Percentiles rank a stretch among this genome's conserved stretches.
phyloP scores from a whole-genome alignment of 2,329 filamentous ascomycete genomes.

The Aspergillus chevalieri region DNA sequence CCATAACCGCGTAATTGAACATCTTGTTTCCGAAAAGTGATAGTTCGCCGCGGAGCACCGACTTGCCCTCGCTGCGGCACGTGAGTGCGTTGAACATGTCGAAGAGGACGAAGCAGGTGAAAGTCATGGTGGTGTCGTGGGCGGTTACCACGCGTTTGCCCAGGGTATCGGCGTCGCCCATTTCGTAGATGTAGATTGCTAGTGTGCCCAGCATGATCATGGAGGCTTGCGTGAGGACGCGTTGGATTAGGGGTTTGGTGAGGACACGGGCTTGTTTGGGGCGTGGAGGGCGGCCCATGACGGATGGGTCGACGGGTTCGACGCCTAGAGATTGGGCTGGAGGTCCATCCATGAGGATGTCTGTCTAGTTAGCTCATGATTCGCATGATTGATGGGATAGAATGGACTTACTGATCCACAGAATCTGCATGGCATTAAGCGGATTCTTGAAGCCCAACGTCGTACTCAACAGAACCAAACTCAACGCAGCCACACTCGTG shows the following conservation, averaged over 20 bases:
- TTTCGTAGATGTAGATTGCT: constrained; percentile 84
- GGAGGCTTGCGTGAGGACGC: constrained; percentile 78
- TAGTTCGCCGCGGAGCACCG: constrained; percentile 77
- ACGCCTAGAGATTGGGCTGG: constrained; percentile 95
- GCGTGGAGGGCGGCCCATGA: constrained; percentile 87
- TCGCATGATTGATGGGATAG: not conserved
- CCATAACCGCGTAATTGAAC: constrained; percentile 91
- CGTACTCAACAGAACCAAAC: constrained; percentile 85
- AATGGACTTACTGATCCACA: constrained; percentile 85
- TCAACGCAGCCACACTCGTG: constrained; percentile 88
- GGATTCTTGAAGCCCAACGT: constrained; percentile 91
- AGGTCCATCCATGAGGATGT: constrained; percentile 99
- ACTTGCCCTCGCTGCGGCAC: constrained; percentile 87
- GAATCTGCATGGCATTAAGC: constrained; percentile 97
- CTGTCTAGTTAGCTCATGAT: constrained; percentile 45
- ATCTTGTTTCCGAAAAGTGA: constrained; percentile 79
- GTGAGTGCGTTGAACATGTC: constrained; percentile 99
- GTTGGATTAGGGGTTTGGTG: constrained; percentile 72
- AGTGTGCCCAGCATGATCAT: constrained; percentile 93
- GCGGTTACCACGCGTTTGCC: constrained; percentile 65
- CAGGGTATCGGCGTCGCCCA: constrained; percentile 62
- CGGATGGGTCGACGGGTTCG: constrained; percentile 85
- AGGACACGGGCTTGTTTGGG: constrained; percentile 82
- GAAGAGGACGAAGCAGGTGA: constrained; percentile 97
- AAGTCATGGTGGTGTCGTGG: constrained; percentile 98